Conservation (phyloP, 192 early-diverging fungal genomes). For the Podila minutissima region DNA sequence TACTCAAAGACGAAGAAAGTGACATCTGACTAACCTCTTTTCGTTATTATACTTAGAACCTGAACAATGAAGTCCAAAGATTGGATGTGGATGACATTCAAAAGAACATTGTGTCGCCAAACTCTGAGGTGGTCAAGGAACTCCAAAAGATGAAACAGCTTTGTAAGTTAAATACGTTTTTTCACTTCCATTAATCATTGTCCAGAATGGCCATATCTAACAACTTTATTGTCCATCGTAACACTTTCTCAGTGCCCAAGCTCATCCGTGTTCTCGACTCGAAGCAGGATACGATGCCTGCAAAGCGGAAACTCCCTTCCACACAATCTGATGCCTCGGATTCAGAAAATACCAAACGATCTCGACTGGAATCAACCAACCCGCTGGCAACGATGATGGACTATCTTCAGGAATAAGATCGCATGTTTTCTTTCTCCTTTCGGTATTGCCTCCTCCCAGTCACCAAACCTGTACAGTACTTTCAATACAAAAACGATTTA, state of each 20-base stretch:
- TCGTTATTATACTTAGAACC: slow-evolving; percentile 5
- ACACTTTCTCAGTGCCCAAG: slow-evolving; percentile 15
- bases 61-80: slow-evolving; percentile 17
- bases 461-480: too few species aligned
- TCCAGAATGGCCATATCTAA: background rate
- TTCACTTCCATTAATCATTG: background rate
- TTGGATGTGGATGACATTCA: slow-evolving; percentile 33
- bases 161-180: slow-evolving; percentile 12
- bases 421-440: too few species aligned
- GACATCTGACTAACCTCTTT: background rate
- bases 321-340: background rate
- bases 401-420: too few species aligned
- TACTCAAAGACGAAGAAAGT: too few species aligned
- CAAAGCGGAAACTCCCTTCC: slow-evolving; percentile 13
- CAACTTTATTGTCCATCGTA: background rate
- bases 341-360: background rate
- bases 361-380: too few species aligned
- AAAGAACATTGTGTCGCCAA: slow-evolving; percentile 21
- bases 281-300: slow-evolving; percentile 7
- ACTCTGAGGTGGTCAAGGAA: slow-evolving; percentile 21
- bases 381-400: too few species aligned
- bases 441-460: too few species aligned
- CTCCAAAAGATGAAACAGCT: slow-evolving; percentile 29
- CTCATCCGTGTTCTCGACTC: slow-evolving; percentile 16
- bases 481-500: too few species aligned